Evolutionary conservation across 768 basidiomycete genomes (phyloP).

Genomic region (Lactifluus echinatus): DNA sequence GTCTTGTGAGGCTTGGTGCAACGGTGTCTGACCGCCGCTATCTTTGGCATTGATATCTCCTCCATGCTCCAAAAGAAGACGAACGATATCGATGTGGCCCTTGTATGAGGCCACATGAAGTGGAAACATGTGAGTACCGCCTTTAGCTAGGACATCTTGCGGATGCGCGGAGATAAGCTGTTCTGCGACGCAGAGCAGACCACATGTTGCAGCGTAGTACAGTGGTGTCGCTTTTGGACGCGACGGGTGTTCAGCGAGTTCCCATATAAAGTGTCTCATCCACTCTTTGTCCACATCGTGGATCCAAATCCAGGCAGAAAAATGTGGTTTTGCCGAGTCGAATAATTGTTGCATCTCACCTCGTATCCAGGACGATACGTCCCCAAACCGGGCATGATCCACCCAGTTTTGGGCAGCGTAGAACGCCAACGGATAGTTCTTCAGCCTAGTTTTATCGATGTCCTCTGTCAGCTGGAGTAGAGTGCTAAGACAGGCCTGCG

Average conservation of each 20-base stretch:
- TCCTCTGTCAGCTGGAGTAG: background rate
- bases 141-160: background rate
- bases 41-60: too few species aligned
- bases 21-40: too few species aligned
- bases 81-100: background rate
- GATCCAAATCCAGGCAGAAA: background rate
- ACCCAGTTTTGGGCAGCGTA: background rate
- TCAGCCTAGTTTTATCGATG: too few species aligned
- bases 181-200: background rate
- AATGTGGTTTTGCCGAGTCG: background rate
- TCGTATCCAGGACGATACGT: background rate
- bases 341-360: background rate
- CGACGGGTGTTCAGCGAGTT: background rate
- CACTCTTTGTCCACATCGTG: background rate
- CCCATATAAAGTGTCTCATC: background rate
- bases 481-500: background rate
- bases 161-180: background rate
- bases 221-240: background rate
- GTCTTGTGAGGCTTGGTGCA: too few species aligned
- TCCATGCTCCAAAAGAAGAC: background rate
- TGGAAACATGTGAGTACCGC: background rate
- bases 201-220: background rate
- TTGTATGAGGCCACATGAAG: background rate
- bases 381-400: background rate
- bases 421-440: background rate